Evolutionary conservation across 108 stramenopile genomes (phyloP).

Genomic region (Skeletonema grethae): DNA sequence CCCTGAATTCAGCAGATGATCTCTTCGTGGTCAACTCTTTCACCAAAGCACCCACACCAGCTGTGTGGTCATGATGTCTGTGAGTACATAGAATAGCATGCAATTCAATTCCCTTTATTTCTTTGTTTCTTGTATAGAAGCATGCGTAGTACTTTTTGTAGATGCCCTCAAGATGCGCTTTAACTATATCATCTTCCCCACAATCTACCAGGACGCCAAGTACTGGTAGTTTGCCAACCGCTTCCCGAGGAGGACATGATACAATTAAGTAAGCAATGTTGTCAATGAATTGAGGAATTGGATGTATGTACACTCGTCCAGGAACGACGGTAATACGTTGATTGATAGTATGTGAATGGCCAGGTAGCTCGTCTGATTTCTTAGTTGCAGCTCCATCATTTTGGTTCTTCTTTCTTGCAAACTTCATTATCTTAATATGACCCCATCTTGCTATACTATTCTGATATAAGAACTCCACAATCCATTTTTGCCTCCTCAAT

Average conservation of each 20-base stretch:
- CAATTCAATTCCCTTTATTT: conserved; percentile 50
- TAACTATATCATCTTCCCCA: conserved; percentile 58
- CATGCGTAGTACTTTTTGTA: conserved; percentile 52
- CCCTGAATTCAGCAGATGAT: neutral
- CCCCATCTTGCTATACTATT: conserved; percentile 64
- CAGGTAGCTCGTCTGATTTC: conserved; percentile 13
- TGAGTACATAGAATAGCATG: conserved; percentile 77
- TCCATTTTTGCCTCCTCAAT: conserved; percentile 52
- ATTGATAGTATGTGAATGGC: conserved; percentile 78
- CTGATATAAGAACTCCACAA: conserved; percentile 80
- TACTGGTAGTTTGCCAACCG: conserved; percentile 32
- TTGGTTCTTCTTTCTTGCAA: conserved; percentile 12
- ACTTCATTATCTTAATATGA: conserved; percentile 61
- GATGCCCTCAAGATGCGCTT: conserved; percentile 57
- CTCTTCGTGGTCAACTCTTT: conserved; percentile 8
- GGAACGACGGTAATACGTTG: conserved; percentile 66
- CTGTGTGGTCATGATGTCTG: conserved; percentile 88
- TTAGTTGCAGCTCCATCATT: neutral
- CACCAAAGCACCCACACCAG: conserved; percentile 55
- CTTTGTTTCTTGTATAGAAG: neutral
- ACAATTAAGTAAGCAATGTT: conserved; percentile 81
- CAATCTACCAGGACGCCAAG: conserved; percentile 72
- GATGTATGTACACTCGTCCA: conserved; percentile 78
- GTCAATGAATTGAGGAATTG: conserved; percentile 68
- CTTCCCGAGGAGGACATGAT: conserved; percentile 46